Base-by-base conservation (phyloP, 768 basidiomycete genomes). In the Hygrophoropsis aurantiaca region DNA sequence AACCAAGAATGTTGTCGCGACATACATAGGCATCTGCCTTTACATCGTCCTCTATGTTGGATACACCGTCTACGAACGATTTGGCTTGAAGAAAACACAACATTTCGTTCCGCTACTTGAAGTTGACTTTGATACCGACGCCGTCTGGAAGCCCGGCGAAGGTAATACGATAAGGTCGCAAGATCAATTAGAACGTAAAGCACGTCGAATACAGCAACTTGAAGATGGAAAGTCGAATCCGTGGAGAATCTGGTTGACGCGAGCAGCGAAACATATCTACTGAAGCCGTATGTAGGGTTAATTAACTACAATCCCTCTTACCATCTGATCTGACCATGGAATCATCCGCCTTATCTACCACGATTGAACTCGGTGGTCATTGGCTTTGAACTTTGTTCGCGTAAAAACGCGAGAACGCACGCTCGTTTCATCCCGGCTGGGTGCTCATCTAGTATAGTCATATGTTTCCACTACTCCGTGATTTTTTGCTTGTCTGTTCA, bases 201-300 rank as follows among this genome's bases (percentile, higher is more conserved):
- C 30, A 40, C 13, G 48, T 25, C 40, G 40, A 36, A 21, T 36
- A 23, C 16, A 39, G 40, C n/a, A n/a, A n/a, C n/a, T n/a, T n/a
- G 49, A 52, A 44, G 20, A 30, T 4, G 21, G 47, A 38, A 37
- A 47, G 37, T 3, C 34, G 33, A 6, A 40, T 30, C 26, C 23
- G 45, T 48, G 55, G 57, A 23, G 44, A 35, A 40, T 30, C 46
- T 16, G 44, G 39, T 8, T 50, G 44, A 18, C 21, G 24, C 25
- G 24, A 8, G n/a, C 78, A 84, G 24, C 59, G 73, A 30, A 84
- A 78, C 53, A 85, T 89, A 55, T 90, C 80, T 57, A 65, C 87
- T 18, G 88, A 91, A 30, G 27, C 6, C 7, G 6, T 13, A 7
- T 13, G 27, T 30, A 30, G 27, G 27, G n/a, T n/a, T 13, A 30